Conservation (phyloP, 345 rosid species). For the Eutrema japonicum region DNA sequence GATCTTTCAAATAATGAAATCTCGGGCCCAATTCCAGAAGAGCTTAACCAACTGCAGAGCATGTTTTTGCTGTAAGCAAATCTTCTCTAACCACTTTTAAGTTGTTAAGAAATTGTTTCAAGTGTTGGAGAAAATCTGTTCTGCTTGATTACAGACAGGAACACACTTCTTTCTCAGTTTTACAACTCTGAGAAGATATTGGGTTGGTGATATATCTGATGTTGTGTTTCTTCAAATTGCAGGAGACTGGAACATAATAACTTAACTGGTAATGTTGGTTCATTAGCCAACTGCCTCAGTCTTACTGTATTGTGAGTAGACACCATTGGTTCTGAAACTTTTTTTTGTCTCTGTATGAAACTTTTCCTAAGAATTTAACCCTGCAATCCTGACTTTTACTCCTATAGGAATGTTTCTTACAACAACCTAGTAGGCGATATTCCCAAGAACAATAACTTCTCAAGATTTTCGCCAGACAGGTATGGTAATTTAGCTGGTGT, state of each 20-base stretch:
- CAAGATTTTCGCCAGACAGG: conserved; percentile 81
- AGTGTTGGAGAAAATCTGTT: background rate
- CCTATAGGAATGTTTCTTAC: conserved; percentile 79
- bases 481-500: conserved; percentile 18
- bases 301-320: conserved; percentile 66
- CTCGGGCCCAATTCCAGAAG: conserved; percentile 77
- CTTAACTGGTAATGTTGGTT: conserved; percentile 75
- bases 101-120: background rate
- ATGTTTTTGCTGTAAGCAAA: conserved; percentile 65
- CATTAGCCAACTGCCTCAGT: conserved; percentile 74
- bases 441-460: conserved; percentile 76
- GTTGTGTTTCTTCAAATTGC: conserved; percentile 37
- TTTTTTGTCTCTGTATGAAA: background rate
- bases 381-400: background rate
- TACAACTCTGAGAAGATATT: background rate
- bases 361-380: conserved; percentile 10
- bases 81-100: conserved; percentile 3
- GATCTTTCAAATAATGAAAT: conserved; percentile 92
- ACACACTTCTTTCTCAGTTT: background rate
- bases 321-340: background rate
- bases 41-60: conserved; percentile 78
- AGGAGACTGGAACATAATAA: conserved; percentile 84
- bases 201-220: conserved; percentile 8
- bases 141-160: background rate
- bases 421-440: conserved; percentile 79